These are phyloP conservation scores for Nannizzia gypsea DNA, from an alignment of 2,329 filamentous ascomycete genomes.

Conservation along the genomic window DNA sequence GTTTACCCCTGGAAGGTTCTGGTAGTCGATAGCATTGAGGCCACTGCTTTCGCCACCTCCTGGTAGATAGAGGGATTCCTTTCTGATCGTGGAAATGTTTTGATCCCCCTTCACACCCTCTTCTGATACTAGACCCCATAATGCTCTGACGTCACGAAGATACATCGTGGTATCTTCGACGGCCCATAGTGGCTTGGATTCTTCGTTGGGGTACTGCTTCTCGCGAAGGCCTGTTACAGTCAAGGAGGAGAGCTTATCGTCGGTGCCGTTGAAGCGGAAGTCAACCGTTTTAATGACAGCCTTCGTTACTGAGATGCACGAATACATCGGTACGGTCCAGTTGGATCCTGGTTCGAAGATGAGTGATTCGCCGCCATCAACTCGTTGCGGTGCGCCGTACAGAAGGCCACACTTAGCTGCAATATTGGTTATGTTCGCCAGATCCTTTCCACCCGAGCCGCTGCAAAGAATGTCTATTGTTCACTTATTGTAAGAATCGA, in stretches of 20 bases:
- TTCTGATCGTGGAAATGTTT: background rate
- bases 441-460: background rate
- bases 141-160: background rate
- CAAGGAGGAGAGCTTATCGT: too few species aligned
- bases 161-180: background rate
- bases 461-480: too few species aligned
- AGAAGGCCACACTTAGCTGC: slow-evolving; percentile 29
- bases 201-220: background rate
- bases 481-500: background rate
- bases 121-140: background rate
- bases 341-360: slow-evolving; percentile 31
- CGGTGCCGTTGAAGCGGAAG: slow-evolving; percentile 34
- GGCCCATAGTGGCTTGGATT: background rate
- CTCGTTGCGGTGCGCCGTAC: slow-evolving; percentile 28
- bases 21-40: too few species aligned
- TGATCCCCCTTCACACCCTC: background rate
- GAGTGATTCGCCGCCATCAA: slow-evolving; percentile 24
- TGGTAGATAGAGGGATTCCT: too few species aligned
- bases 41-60: too few species aligned
- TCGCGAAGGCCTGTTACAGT: slow-evolving; percentile 4
- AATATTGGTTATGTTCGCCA: background rate
- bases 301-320: slow-evolving; percentile 32
- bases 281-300: slow-evolving; percentile 36
- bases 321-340: slow-evolving; percentile 35
- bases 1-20: too few species aligned